Evolutionary conservation across 768 basidiomycete genomes (phyloP), one percentile per base, ranked within the genome.

Genomic region (Coprinopsis sp.): DNA sequence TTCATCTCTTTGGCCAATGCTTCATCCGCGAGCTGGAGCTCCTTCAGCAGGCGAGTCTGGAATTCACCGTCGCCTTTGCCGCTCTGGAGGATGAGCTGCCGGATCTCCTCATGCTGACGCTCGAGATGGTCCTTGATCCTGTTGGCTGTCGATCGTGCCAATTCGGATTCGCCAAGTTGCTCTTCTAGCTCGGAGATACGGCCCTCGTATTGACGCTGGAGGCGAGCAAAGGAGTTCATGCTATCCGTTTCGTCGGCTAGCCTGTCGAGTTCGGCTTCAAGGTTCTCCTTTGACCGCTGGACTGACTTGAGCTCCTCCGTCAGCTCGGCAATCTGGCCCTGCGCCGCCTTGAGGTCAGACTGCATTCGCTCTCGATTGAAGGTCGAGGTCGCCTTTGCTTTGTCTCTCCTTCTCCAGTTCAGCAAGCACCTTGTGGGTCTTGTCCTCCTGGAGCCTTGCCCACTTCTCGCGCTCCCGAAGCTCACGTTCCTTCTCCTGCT

Each of bases 401-500:
- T 72, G 76, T 33, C 79, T 73, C 64, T 90, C 89, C 34, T 77
- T 76, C 54, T 91, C 86, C 4, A 81, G 67, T 19, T 82, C 79
- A 1, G 72, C 70, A 2, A 78, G 52, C 3, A 81, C 81, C 18
- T 76, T 78, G 21, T 68, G 53, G 0, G 76, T 76, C 57, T 70
- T 74, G 46, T 85, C 81, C 52, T 86, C 85, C 47, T 83, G 81
- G 3, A 73, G 65, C 51, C 73, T 74, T 19, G 70, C 69, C 10
- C 74, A 76, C 64, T 86, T 90, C 56, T 88, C 88, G 56, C 82
- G 84, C 14, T 73, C 73, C 23, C 84, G 72, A 18, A 87, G 63
- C 57, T 85, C 88, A 44, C 72, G 72, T 58, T 90, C 87, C 19
- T 80, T 82, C 59, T 87, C 84, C 30, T 87, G 74, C 16, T 71